Conservation (phyloP, 2,329 filamentous ascomycete species). For the Periconia digitata region DNA sequence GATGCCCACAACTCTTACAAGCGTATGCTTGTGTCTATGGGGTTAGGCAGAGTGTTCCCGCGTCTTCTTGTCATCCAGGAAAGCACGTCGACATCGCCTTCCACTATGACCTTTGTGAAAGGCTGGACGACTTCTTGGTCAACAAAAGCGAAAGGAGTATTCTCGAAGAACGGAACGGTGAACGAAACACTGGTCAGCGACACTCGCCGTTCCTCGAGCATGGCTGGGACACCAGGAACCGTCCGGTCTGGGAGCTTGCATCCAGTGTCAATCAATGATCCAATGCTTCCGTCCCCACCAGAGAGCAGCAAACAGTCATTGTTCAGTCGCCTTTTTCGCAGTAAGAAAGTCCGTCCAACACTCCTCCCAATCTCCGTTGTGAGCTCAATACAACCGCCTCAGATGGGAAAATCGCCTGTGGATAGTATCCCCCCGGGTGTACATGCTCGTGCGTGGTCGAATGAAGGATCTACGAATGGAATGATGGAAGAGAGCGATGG, state of each 20-base stretch:
- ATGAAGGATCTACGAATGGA: slow-evolving; percentile 6
- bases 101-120: slow-evolving; percentile 15
- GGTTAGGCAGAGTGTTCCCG: slow-evolving; percentile 34
- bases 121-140: slow-evolving; percentile 19
- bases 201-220: slow-evolving; percentile 15
- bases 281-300: not conserved
- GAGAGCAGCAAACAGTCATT: slow-evolving; percentile 12
- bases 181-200: slow-evolving; percentile 14
- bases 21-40: slow-evolving; percentile 23
- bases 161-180: slow-evolving; percentile 21
- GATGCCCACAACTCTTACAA: slow-evolving; percentile 53
- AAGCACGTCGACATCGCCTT: slow-evolving; percentile 18
- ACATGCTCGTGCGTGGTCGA: slow-evolving; percentile 27
- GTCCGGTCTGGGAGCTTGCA: slow-evolving; percentile 1
- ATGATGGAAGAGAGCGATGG: slow-evolving; percentile 9
- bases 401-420: slow-evolving; percentile 3
- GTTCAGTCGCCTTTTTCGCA: slow-evolving; percentile 23
- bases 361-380: slow-evolving; percentile 24
- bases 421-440: slow-evolving; percentile 11
- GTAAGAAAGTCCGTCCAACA: not conserved
- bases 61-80: slow-evolving; percentile 23
- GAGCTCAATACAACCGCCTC: slow-evolving; percentile 4
- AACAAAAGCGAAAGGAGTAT: slow-evolving; percentile 28
- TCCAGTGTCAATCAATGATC: slow-evolving; percentile 12
- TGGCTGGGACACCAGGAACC: slow-evolving; percentile 3